Base-by-base conservation (phyloP, 2,329 filamentous ascomycete species). In the Pseudocercospora crystallina region DNA sequence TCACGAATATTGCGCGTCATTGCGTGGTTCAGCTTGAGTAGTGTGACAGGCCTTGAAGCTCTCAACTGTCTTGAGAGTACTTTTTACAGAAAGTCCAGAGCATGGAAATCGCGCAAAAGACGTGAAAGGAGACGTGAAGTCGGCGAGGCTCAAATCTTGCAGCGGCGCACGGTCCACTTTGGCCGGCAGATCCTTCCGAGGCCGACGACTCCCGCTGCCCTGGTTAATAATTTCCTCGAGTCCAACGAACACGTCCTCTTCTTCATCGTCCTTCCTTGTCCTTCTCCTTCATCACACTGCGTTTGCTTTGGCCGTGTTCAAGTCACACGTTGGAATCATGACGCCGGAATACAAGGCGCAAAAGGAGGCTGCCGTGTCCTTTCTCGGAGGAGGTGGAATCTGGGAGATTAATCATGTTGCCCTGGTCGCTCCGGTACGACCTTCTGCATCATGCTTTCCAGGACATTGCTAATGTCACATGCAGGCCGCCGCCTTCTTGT, bases 281-380 rank as follows among this genome's bases (percentile, higher is more conserved):
- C 7, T 3, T 26, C 20, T 40, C 39, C 30, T 47, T 31, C 46
- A 44, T 46, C 40, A 55, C 37, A 29, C 32, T 40, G 39, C 12
- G 40, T 26, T 36, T 14, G 17, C 33, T 31, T 20, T 17, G 26
- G 46, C 15, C 34, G 32, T 49, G 42, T 36, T 34, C n/a, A 33
- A 41, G 34, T 15, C 33, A 38, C 26, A 30, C 7, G 29, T 32
- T 15, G 35, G 41, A 32, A 52, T 40, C 17, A 66, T 68, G 65
- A 64, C 61, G 40, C 60, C 62, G 32, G 85, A 80, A 72, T 96
- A 96, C 77, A 99, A 96, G 74, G 82, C 87, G 65, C 80, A 87
- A 61, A 99, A 99, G 76, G 91, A 95, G 77, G 90, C 90, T 67
- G 96, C 96, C 70, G 94, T 99, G 65, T 96, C 92, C 47, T 89